Conservation (phyloP, 768 basidiomycete species). For the Dentipellis sp. region DNA sequence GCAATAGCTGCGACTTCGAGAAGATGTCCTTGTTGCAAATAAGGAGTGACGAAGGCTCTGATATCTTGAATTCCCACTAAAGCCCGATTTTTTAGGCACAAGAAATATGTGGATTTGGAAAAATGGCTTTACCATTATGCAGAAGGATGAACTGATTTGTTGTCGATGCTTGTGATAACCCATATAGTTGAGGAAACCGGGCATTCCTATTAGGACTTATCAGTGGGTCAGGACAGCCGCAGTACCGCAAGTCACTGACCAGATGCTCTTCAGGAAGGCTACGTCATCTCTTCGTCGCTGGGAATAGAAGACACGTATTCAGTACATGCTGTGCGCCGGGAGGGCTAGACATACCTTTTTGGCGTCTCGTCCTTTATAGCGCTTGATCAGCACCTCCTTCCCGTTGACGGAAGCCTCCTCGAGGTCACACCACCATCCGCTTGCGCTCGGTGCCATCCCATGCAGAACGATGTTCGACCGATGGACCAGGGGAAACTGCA, state of each 20-base stretch:
- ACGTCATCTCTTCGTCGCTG: constrained; percentile 4
- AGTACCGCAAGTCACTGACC: not conserved
- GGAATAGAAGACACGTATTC: not conserved
- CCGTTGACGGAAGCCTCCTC: constrained; percentile 1
- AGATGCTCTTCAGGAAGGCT: constrained; percentile 1
- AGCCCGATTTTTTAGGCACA: not conserved
- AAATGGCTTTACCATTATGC: constrained; percentile 1
- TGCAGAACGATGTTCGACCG: constrained; percentile 2
- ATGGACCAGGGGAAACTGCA: constrained; percentile 5
- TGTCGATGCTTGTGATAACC: constrained; percentile 1
- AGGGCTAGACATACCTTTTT: not conserved
- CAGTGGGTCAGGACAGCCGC: not conserved
- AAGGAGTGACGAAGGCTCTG: constrained; percentile 4
- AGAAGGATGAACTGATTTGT: not conserved
- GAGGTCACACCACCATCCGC: constrained; percentile 3
- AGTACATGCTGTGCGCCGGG: not conserved
- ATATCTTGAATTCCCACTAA: constrained; percentile 5
- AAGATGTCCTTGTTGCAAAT: constrained; percentile 1
- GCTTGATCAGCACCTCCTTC: constrained; percentile 2
- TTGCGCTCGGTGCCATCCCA: not conserved
- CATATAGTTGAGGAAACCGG: constrained; percentile 6
- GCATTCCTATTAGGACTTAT: not conserved
- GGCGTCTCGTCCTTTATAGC: constrained; percentile 1
- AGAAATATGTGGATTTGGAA: not conserved
- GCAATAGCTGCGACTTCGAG: constrained; percentile 7